Percentiles rank a stretch among this genome's conserved stretches.
These are phyloP conservation scores for Blastobotrys illinoisensis DNA, from an alignment of 1,139 yeast species.

Conservation along the genomic window DNA sequence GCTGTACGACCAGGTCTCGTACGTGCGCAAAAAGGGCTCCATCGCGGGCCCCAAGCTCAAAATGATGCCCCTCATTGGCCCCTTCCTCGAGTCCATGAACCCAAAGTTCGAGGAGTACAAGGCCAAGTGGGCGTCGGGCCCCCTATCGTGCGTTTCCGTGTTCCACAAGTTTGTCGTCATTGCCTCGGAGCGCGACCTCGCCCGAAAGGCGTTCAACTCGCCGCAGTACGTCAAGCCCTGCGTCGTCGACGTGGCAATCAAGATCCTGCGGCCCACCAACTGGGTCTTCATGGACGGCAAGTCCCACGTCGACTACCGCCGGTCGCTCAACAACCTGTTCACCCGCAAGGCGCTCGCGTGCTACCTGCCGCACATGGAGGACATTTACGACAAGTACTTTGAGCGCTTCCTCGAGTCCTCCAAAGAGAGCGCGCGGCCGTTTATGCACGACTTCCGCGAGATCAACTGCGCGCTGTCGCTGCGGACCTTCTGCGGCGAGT, in stretches of 20 bases:
- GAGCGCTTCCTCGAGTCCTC: slow-evolving; percentile 55
- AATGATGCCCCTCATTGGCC: slow-evolving; percentile 93
- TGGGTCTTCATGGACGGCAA: slow-evolving; percentile 98
- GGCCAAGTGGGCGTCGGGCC: slow-evolving; percentile 93
- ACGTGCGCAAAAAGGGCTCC: slow-evolving; percentile 71
- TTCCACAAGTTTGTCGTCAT: slow-evolving; percentile 97
- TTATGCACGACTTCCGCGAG: slow-evolving; percentile 92
- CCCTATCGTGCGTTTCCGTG: slow-evolving; percentile 89
- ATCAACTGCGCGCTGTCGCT: slow-evolving; percentile 89
- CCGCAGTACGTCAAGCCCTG: slow-evolving; percentile 92
- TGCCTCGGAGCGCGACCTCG: slow-evolving; percentile 84
- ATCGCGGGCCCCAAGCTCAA: slow-evolving; percentile 88
- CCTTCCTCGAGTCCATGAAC: slow-evolving; percentile 89
- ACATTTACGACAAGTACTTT: slow-evolving; percentile 74
- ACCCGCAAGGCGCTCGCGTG: slow-evolving; percentile 75
- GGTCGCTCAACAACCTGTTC: slow-evolving; percentile 83
- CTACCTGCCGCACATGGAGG: slow-evolving; percentile 81
- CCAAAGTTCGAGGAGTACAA: slow-evolving; percentile 92
- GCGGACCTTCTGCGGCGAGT: slow-evolving; percentile 92
- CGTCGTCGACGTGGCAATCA: slow-evolving; percentile 93
- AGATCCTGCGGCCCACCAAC: slow-evolving; percentile 87
- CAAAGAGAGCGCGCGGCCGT: slow-evolving; percentile 57
- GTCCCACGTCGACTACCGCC: slow-evolving; percentile 88
- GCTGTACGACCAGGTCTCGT: slow-evolving; percentile 74
- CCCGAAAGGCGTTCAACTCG: slow-evolving; percentile 80